Evolutionary conservation across 2,329 filamentous ascomycete genomes (phyloP).

Genomic region (Thyridium curvatum): DNA sequence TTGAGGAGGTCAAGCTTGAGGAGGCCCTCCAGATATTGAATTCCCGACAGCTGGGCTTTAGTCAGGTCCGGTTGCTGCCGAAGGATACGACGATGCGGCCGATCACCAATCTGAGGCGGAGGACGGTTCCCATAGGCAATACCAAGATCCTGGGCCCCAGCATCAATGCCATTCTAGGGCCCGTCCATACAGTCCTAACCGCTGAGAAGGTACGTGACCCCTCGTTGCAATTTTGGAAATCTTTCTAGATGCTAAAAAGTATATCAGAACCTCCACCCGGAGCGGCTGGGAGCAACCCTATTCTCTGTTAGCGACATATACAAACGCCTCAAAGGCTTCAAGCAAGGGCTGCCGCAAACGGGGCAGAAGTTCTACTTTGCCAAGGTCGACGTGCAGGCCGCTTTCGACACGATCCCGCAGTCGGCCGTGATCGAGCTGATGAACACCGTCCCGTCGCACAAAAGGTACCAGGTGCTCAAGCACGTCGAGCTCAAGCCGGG

Average conservation of each 20-base stretch:
- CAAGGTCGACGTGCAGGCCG: constrained; percentile 86
- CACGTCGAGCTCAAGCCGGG: constrained; percentile 64
- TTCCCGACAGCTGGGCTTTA: constrained; percentile 64
- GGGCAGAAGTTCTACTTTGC: constrained; percentile 66
- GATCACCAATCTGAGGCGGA: constrained; percentile 78
- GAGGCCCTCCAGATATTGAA: constrained; percentile 53
- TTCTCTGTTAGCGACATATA: constrained; percentile 81
- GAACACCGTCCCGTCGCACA: constrained; percentile 44
- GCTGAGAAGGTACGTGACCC: constrained; percentile 60
- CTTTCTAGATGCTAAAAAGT: constrained; percentile 7
- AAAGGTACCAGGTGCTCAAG: constrained; percentile 64
- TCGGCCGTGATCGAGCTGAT: constrained; percentile 63
- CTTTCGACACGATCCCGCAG: constrained; percentile 95
- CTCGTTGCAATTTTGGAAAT: background rate
- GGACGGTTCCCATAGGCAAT: constrained; percentile 43
- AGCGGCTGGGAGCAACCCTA: constrained; percentile 68
- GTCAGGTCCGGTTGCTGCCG: constrained; percentile 74
- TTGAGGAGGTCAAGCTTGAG: constrained; percentile 64
- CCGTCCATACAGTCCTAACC: constrained; percentile 70
- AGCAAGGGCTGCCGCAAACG: constrained; percentile 25
- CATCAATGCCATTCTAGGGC: constrained; percentile 58
- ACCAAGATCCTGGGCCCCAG: constrained; percentile 52
- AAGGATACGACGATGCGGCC: constrained; percentile 72
- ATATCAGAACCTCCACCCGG: constrained; percentile 39
- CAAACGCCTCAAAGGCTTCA: constrained; percentile 64